Percentiles rank a stretch among this genome's conserved stretches.
Conservation (phyloP, 2,329 filamentous ascomycete genomes). For the Escovopsis sp. region DNA sequence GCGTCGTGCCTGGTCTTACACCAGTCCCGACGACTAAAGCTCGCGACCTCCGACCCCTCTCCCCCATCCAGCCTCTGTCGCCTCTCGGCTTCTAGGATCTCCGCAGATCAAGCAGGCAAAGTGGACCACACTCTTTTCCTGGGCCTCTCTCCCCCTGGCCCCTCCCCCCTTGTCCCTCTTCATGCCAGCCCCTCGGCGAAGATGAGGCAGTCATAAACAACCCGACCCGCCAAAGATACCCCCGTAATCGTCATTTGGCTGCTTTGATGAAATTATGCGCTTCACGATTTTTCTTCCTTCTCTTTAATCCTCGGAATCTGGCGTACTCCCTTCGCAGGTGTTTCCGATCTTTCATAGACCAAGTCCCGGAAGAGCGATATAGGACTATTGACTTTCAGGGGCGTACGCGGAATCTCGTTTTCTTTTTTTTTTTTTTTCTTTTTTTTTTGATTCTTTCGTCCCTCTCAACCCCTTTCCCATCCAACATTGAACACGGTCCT, state of each 20-base stretch:
- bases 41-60: constrained; percentile 39
- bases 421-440: no score
- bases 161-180: no score
- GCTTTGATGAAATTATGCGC: constrained; percentile 20
- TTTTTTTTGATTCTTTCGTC: no score
- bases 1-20: constrained; percentile 3
- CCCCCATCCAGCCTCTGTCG: constrained; percentile 52
- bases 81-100: constrained; percentile 38
- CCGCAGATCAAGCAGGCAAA: constrained; percentile 1
- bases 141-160: no score
- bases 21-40: constrained; percentile 10
- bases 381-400: not conserved
- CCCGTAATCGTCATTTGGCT: constrained; percentile 7
- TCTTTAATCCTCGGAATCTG: constrained; percentile 4
- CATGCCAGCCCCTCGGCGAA: no score
- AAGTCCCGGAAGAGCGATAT: not conserved
- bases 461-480: no score
- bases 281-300: constrained; percentile 15
- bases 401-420: not conserved
- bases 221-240: constrained; percentile 5
- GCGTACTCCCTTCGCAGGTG: constrained; percentile 2
- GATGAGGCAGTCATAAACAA: not conserved
- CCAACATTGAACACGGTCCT: not conserved
- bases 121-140: no score
- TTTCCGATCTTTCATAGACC: not conserved